Conservation (phyloP, 768 basidiomycete species). For the Phylloporus arenicola region DNA sequence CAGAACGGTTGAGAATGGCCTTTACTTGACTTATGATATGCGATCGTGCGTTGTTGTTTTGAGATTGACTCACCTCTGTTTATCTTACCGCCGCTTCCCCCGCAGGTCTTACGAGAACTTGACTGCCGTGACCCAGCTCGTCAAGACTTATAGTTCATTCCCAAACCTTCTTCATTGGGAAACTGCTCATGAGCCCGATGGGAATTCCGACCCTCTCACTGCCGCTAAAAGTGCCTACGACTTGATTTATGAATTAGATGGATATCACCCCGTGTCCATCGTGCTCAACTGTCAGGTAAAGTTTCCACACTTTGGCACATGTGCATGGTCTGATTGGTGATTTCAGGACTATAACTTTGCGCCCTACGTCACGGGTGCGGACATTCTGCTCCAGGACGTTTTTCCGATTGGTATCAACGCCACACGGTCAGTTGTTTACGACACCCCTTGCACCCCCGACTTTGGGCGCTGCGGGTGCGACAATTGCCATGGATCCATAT, state of each 20-base stretch:
- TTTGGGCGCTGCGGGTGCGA: too few species aligned
- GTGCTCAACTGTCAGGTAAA: too few species aligned
- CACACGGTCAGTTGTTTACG: conserved; percentile 55
- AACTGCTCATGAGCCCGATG: conserved; percentile 70
- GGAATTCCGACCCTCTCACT: too few species aligned
- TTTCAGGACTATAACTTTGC: conserved; percentile 57
- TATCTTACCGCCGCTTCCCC: background rate
- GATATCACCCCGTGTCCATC: too few species aligned
- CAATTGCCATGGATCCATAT: too few species aligned
- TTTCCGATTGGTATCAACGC: conserved; percentile 49
- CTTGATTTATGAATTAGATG: too few species aligned
- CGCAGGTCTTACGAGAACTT: too few species aligned
- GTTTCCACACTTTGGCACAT: too few species aligned
- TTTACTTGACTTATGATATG: conserved; percentile 80
- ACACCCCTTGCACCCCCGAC: too few species aligned
- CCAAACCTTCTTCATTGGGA: conserved; percentile 69
- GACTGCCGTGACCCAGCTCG: conserved; percentile 57
- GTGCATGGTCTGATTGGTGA: background rate
- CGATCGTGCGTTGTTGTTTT: too few species aligned
- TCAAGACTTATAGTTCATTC: conserved; percentile 57
- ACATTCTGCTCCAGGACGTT: conserved; percentile 55
- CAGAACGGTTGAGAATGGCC: conserved; percentile 16
- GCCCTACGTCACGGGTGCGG: conserved; percentile 55
- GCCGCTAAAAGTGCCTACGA: too few species aligned
- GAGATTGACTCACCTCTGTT: background rate